Evolutionary conservation across 2,329 filamentous ascomycete species (phyloP), one percentile per base, ranked within the genome.

Genomic region (Sordariomycetes sp.): DNA sequence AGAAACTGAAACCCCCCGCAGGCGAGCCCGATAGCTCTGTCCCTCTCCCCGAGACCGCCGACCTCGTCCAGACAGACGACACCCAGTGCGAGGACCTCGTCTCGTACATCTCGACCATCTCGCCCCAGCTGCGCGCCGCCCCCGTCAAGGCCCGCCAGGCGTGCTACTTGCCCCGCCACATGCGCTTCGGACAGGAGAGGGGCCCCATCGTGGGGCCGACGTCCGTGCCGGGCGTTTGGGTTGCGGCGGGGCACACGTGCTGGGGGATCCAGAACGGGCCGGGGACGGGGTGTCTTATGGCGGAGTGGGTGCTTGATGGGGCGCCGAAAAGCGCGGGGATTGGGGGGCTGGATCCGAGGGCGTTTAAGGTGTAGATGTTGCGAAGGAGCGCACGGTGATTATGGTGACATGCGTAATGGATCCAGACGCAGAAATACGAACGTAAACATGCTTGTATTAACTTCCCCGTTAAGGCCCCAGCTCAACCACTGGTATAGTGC

Each of bases 191-290:
- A n/a, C 74, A 77, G 52, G 79, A 82, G 67, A 73, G 71, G 42
- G 84, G 82, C 0, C 92, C 94, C 5, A 70, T 97, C 54, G 79
- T 97, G 25, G 94, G 94, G 0, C 74, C 78, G 56, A 91, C 90
- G 8, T 79, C 80, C 1, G 81, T 86, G 0, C 80, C 82, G 7
- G 90, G 91, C 0, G 65, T 97, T 51, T 85, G 87, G 68, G 76
- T 97, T 59, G 94, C 94, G 0, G 80, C 89, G 0, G 94, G 94
- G 0, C 94, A 99, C 74, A 96, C 90, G 1, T 97, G 92, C 72
- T 99, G 94, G 94, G 94, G 94, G 0, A 96, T 99, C 24, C 92
- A 97, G 73, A 97, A 99, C 72, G 90, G 85, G 0, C 91, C 92
- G 1, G 94, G 80, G 1, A 97, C 92, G 8, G 89, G 89, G 3